Evolutionary conservation across 768 basidiomycete species (phyloP).

Genomic region (Termitomyces sp.): DNA sequence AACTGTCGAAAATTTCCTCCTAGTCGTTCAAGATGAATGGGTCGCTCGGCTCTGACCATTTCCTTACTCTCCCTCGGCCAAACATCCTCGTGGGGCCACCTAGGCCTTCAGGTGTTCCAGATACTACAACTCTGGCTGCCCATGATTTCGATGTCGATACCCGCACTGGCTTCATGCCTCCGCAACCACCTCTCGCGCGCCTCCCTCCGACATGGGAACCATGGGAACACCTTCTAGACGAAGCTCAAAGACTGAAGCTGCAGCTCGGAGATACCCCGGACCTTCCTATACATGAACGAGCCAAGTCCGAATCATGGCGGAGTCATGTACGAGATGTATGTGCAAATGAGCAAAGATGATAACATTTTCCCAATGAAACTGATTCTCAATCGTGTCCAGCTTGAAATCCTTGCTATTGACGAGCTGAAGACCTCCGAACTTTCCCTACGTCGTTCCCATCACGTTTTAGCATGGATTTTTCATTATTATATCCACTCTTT

Average conservation of each 20-base stretch:
- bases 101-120: constrained; percentile 12
- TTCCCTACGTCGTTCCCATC: constrained; percentile 69
- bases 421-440: constrained; percentile 49
- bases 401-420: constrained; percentile 47
- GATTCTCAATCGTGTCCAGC: constrained; percentile 29
- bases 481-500: constrained; percentile 81
- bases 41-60: constrained; percentile 13
- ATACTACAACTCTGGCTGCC: constrained; percentile 37
- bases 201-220: constrained; percentile 60
- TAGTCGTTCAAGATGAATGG: constrained; percentile 3
- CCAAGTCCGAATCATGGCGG: constrained; percentile 52
- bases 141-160: constrained; percentile 93
- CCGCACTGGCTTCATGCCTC: constrained; percentile 89
- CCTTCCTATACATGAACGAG: constrained; percentile 35
- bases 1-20: neutral
- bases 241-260: constrained; percentile 44
- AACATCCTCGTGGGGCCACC: constrained; percentile 11
- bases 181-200: constrained; percentile 60
- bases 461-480: constrained; percentile 70
- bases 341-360: constrained; percentile 15
- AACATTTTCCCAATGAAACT: neutral
- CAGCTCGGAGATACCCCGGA: constrained; percentile 57
- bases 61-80: constrained; percentile 17
- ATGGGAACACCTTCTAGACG: constrained; percentile 68
- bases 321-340: constrained; percentile 44